Percentiles rank a stretch among this genome's conserved stretches.
Conservation (phyloP, 1,139 yeast genomes). For the Yamadazyma diospyri region DNA sequence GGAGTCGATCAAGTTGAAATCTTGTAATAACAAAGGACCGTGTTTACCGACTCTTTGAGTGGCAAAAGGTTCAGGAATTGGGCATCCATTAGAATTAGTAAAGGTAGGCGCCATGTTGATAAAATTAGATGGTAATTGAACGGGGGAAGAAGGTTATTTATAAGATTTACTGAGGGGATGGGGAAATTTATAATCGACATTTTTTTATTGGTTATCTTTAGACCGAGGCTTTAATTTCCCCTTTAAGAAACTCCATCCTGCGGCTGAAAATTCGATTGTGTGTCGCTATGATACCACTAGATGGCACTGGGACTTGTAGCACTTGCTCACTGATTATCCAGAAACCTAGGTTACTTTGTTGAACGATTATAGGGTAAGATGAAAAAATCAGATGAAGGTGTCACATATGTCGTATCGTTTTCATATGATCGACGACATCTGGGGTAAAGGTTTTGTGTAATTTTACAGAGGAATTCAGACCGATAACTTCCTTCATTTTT, state of each 20-base stretch:
- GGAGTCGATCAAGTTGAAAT: slow-evolving; percentile 71
- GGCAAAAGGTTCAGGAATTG: slow-evolving; percentile 65
- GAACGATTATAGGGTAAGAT: not conserved
- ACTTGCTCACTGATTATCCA: too few species aligned
- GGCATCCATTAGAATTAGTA: slow-evolving; percentile 74
- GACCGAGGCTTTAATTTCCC: too few species aligned
- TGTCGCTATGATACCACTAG: too few species aligned
- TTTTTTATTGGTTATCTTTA: slow-evolving; percentile 5
- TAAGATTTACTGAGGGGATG: slow-evolving; percentile 1
- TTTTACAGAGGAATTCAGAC: too few species aligned
- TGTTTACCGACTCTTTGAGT: slow-evolving; percentile 70
- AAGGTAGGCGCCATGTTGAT: slow-evolving; percentile 37
- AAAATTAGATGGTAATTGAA: not conserved
- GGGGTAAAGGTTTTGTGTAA: too few species aligned
- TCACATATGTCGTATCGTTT: not conserved
- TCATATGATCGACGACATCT: slow-evolving; percentile 2
- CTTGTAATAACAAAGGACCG: slow-evolving; percentile 77
- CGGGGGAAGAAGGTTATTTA: too few species aligned
- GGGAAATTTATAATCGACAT: slow-evolving; percentile 4
- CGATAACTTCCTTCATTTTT: too few species aligned
- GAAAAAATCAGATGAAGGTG: not conserved
- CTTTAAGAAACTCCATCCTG: too few species aligned
- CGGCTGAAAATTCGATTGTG: too few species aligned
- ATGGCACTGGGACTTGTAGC: too few species aligned
- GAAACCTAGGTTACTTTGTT: too few species aligned